Evolutionary conservation across 2,329 filamentous ascomycete species (phyloP), one percentile per base, ranked within the genome.

Genomic region (Exophiala mesophila): DNA sequence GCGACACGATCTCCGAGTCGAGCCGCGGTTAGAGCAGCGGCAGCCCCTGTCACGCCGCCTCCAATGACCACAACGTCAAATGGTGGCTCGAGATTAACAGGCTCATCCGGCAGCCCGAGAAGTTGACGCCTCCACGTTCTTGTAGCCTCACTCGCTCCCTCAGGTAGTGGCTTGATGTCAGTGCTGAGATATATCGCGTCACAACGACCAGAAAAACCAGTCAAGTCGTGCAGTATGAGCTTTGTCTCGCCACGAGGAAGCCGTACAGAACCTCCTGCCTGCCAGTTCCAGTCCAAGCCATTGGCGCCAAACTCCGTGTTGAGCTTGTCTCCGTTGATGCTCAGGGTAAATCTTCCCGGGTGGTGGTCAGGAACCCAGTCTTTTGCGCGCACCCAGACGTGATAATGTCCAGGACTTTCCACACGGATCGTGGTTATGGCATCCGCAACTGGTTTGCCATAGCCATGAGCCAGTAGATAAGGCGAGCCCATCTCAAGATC

Each of bases 351-450:
- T 17, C 17, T 43, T 18, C 40, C 40, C 5, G 40, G 40, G 16
- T 43, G 40, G 9, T 38, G 28, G 15, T 34, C 33, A 5, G 40
- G 40, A 2, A 43, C 40, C 40, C 40, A 48, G 41, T 48, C 44
- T 29, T 49, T 43, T 13, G 40, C 34, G 10, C 40, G 40, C 7
- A 43, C 40, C 29, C 62, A 65, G 48, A 38, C 18, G 18, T 37
- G 36, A 28, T 43, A 43, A 19, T 19, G n/a, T 13, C 37, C 37
- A 15, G 31, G 32, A 12, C 32, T 19, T 6, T 23, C 6, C 15
- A 43, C 23, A 3, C 24, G 20, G n/a, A 43, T 38, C 3, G 12
- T 18, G 2, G 40, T 43, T 19, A 12, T 38, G 3, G 40, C 40
- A 15, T 43, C 40, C 6, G 26, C 20, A 28, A 43, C 40, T n/a